Evolutionary conservation across 164 flowering plant genomes (phyloP), one percentile per base, ranked within the genome.

Genomic region (Berberis vulgaris): DNA sequence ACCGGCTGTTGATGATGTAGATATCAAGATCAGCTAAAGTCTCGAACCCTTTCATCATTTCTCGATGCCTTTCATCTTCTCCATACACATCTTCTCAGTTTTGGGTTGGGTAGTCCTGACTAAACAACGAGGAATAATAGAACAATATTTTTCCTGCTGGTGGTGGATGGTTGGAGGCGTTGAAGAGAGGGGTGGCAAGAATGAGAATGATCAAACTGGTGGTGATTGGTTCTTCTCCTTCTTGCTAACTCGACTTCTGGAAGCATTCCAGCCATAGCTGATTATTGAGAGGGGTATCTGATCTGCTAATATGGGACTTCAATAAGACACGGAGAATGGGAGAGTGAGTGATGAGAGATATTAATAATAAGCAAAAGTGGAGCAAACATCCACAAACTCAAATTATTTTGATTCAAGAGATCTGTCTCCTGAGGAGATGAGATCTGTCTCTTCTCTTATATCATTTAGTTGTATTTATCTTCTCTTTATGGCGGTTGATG

Each of bases 241-340:
- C 72, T 59, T 6, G 77, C 74, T 57, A 78, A 57, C 54, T 78
- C 82, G 11, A 76, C 84, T 10, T 80, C 84, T 6, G 82, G 82
- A 3, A 78, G 59, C 79, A 67, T 72, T 7, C 82, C 80, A 1
- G 78, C 76, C 76, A 79, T 76, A 47, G 3, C 53, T 11, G 11
- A 49, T 6, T 49, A 11, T 11, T 11, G 6, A 6, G 52, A 10
- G 55, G n/a, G 7, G 4, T 12, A 52, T 10, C n/a, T 26, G 10
- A 26, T 52, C 55, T 7, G 13, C 10, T 26, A 12, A 6, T 49
- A 6, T 6, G 11, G 55, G 13, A 52, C 26, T 26, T 26, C 26
- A 26, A 26, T 26, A 26, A 26, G 26, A 26, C 26, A 26, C 26
- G 26, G 26, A 26, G 26, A 26, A 26, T 26, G 26, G 26, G 26